Base-by-base conservation (phyloP, 164 flowering plant genomes). In the Nelumbo lutea region DNA sequence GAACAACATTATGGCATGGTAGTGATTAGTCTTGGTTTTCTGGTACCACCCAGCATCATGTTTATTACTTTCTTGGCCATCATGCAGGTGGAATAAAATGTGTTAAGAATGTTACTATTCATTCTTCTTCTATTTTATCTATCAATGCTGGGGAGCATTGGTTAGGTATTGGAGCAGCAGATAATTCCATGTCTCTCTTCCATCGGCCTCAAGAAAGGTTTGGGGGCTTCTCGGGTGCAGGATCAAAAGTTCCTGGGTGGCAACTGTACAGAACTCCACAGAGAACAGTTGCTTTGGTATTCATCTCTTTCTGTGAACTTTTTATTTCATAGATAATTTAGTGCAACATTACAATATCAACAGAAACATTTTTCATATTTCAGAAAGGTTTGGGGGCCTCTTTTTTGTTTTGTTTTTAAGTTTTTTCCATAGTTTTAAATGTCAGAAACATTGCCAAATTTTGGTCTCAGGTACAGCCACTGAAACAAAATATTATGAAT, bases 221-320 rank as follows among this genome's bases (percentile, higher is more conserved):
- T 59, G 93, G 96, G 61, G 83, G 95, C 53, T 72, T 91, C 60
- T 80, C 98, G 67, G 75, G 78, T 68, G 27, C 88, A 14, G 97
- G 93, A 15, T 79, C 95, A 61, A 91, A 85, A 84, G 79, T 83
- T 81, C 75, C 84, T 27, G 93, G 94, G 50, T 96, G 99, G 99
- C 99, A 96, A 74, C 91, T 93, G 43, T 96, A 96, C 81, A 77
- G 99, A 79, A 91, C 97, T 52, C 99, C 99, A 14, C 99, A 87
- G 75, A 83, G 76, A 77, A 84, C 90, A 5, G 85, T 80, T 70
- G 98, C 99, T 53, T 68, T 91, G 96, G 98, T 91, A 79, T 67
- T 51, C 5, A 57, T 68, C 72, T 58, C 42, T 67, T 42, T 66
- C 58, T 44, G 9, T 3, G 41, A 44, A 3, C 13, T 42, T 1